Evolutionary conservation across 768 basidiomycete species (phyloP).

Genomic region (Bullera alba): DNA sequence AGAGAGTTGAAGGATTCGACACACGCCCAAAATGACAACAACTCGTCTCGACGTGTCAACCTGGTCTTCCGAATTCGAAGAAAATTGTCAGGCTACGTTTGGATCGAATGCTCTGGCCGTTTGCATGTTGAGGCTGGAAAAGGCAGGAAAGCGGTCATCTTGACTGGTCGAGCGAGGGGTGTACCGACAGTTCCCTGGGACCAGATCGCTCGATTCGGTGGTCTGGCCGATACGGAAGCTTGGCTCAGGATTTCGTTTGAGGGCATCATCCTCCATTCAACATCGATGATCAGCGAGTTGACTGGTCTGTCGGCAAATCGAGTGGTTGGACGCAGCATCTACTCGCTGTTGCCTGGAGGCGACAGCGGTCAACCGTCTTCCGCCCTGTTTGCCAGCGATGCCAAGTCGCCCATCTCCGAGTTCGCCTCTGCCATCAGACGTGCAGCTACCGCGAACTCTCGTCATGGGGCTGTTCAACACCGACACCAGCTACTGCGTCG

Average conservation of each 20-base stretch:
- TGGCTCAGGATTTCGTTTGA: slow-evolving; percentile 49
- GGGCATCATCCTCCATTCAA: slow-evolving; percentile 48
- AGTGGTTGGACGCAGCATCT: slow-evolving; percentile 45
- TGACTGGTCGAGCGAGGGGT: slow-evolving; percentile 68
- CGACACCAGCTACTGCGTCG: slow-evolving; percentile 41
- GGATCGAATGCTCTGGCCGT: slow-evolving; percentile 85
- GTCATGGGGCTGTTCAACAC: slow-evolving; percentile 23
- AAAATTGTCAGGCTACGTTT: slow-evolving; percentile 64
- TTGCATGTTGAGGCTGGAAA: slow-evolving; percentile 89
- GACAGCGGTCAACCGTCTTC: slow-evolving; percentile 35
- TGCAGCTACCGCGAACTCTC: slow-evolving; percentile 7
- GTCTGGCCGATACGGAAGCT: slow-evolving; percentile 48
- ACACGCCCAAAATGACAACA: slow-evolving; percentile 35
- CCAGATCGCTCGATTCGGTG: slow-evolving; percentile 54
- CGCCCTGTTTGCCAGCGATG: slow-evolving; percentile 12
- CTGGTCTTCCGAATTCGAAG: slow-evolving; percentile 75
- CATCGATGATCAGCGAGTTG: slow-evolving; percentile 37
- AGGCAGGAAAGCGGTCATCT: slow-evolving; percentile 84
- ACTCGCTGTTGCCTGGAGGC: slow-evolving; percentile 38
- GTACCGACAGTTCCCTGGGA: slow-evolving; percentile 63
- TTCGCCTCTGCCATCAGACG: slow-evolving; percentile 33
- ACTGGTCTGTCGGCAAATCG: slow-evolving; percentile 40
- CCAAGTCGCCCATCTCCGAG: slow-evolving; percentile 18
- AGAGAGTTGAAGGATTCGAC: slow-evolving; percentile 69
- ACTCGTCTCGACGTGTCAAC: slow-evolving; percentile 55